Percentiles rank a stretch among this genome's conserved stretches.
Evolutionary conservation across 495 filamentous ascomycete genomes (phyloP).

Genomic region (Platismatia glauca): DNA sequence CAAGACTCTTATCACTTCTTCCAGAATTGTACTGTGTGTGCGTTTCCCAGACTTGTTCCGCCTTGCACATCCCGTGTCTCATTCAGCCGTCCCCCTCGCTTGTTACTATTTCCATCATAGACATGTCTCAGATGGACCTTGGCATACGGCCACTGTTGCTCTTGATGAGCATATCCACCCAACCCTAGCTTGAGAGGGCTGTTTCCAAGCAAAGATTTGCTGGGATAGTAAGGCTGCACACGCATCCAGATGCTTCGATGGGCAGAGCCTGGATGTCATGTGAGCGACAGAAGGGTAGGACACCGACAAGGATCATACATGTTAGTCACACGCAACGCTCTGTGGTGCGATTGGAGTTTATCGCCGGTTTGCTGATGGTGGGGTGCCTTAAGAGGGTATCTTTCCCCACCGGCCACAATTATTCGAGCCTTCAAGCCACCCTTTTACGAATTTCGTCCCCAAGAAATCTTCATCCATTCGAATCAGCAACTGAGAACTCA

Average conservation of each 20-base stretch:
- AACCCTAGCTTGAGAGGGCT: not conserved
- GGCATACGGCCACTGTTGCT: not conserved
- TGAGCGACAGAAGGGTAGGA: not conserved
- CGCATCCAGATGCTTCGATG: not conserved
- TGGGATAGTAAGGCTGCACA: not conserved
- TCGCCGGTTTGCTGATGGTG: not conserved
- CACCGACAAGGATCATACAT: not conserved
- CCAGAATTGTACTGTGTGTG: not conserved
- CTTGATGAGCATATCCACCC: not conserved
- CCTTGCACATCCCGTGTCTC: not conserved
- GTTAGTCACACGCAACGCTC: not conserved
- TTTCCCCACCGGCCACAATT: not conserved
- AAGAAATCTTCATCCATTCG: not conserved
- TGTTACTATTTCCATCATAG: not conserved
- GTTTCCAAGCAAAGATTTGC: not conserved
- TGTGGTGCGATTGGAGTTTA: not conserved
- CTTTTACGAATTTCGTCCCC: not conserved
- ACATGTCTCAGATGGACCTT: not conserved
- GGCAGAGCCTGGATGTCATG: not conserved
- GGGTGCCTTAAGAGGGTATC: not conserved
- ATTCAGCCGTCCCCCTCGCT: not conserved
- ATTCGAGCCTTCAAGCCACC: not conserved
- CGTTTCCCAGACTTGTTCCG: not conserved
- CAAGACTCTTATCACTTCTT: not conserved
- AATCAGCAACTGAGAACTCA: not conserved